Percentiles rank a stretch among this genome's conserved stretches.
These are phyloP conservation scores for Fraxinus sp. DNA, from an alignment of 305 asterid genomes.

Conservation along the genomic window DNA sequence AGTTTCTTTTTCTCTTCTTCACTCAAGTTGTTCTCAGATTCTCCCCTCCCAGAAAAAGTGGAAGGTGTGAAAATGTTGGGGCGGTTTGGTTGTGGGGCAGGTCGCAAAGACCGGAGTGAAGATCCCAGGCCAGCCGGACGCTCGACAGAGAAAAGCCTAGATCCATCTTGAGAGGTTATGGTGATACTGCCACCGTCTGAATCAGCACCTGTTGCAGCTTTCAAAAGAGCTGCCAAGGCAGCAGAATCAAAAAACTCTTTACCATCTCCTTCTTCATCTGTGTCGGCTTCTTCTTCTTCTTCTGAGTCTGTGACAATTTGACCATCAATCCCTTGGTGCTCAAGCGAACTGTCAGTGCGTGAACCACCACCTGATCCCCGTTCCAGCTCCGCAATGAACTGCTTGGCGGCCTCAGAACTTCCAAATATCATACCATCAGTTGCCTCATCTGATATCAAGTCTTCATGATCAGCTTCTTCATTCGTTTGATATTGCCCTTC, in stretches of 20 bases:
- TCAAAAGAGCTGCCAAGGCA: conserved; percentile 86
- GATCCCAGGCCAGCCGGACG: conserved; percentile 97
- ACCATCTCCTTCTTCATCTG: conserved; percentile 86
- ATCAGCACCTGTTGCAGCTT: conserved; percentile 88
- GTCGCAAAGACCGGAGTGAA: conserved; percentile 73
- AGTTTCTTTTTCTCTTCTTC: conserved; percentile 86
- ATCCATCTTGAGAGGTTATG: conserved; percentile 73
- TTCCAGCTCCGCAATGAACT: conserved; percentile 82
- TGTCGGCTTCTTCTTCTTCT: conserved; percentile 80
- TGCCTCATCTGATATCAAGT: conserved; percentile 55
- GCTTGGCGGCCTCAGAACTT: conserved; percentile 78
- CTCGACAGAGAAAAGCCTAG: conserved; percentile 91
- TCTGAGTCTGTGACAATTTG: conserved; percentile 86
- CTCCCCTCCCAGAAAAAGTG: conserved; percentile 42
- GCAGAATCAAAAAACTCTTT: conserved; percentile 79
- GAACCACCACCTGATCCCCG: conserved; percentile 47
- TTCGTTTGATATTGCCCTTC: conserved; percentile 26
- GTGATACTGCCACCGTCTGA: conserved; percentile 66
- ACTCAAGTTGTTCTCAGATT: conserved; percentile 58
- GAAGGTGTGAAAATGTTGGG: conserved; percentile 50
- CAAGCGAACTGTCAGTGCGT: conserved; percentile 38
- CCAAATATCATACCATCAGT: conserved; percentile 75
- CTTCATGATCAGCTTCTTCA: conserved; percentile 49
- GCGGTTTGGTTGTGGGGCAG: conserved; percentile 54
- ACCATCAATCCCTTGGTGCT: conserved; percentile 65